Evolutionary conservation across 495 filamentous ascomycete species (phyloP), one percentile per base, ranked within the genome.

Genomic region (Neurospora terricola): DNA sequence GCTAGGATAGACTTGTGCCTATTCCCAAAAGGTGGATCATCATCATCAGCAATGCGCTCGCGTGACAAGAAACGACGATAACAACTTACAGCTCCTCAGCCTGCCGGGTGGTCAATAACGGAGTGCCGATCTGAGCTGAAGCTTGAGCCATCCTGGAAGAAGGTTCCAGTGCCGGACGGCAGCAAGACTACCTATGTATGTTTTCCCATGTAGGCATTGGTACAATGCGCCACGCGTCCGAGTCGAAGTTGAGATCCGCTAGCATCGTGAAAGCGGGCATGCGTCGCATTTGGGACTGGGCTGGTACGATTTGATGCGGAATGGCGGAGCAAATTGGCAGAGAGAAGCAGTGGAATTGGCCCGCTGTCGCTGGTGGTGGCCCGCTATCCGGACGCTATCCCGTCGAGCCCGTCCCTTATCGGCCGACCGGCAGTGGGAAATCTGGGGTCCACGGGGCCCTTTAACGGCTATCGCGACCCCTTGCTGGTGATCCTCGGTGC

Each of bases 1-100:
- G 94, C 93, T 70, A 96, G 89, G 62, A 96, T 91, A 18, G 93
- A 89, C 84, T 96, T 96, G 83, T 96, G 92, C 75, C 93, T 96
- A 83, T 34, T 59, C 48, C 0, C 10, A 27, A 27, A 23, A 43
- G 18, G 38, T 16, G 39, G 39, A 40, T 40, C 39, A 6, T 48
- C 36, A 11, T 18, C 38, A 34, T 10, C 43, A 23, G 8, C 37
- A 62, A 36, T 43, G 38, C 70, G 21, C 21, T 43, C 16, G 27
- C 38, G 30, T 21, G 16, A 38, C 30, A 18, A n/a, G n/a, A n/a
- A n/a, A n/a, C n/a, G 21, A 45, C 68, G 45, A 37, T 11, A 38
- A 18, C 30, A 83, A 83, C 88, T 80, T 86, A 94, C 92, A 94
- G 90, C 87, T 94, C 91, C 81, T 92, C 92, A 76, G 92, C 91